These are phyloP conservation scores for Fallopia convolvulus DNA, from an alignment of 148 eudicot species.

Conservation along the genomic window DNA sequence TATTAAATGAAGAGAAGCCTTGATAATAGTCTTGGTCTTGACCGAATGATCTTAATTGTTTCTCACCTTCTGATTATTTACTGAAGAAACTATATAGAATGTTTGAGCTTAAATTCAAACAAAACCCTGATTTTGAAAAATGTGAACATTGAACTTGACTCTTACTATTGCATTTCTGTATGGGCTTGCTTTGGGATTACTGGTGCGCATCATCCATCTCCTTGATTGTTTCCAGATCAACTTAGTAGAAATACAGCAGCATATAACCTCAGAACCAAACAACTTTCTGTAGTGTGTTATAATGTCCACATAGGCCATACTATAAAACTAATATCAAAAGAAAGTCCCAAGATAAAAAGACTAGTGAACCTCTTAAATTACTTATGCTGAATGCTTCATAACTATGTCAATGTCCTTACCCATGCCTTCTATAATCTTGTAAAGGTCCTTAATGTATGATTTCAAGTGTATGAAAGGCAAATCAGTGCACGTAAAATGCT, in stretches of 20 bases:
- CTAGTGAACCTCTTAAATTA: background rate
- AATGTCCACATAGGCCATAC: background rate
- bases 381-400: background rate
- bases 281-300: background rate
- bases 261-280: background rate
- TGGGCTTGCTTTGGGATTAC: background rate
- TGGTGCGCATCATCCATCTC: background rate
- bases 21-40: background rate
- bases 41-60: background rate
- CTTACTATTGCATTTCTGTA: background rate
- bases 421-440: background rate
- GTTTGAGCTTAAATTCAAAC: background rate
- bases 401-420: background rate
- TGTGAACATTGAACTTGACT: background rate
- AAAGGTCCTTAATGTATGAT: background rate
- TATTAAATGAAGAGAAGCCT: background rate
- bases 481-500: no score
- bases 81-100: background rate
- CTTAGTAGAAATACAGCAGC: no score
- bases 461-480: background rate
- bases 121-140: background rate
- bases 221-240: no score
- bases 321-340: background rate
- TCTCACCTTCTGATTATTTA: background rate
- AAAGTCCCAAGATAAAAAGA: background rate